Conservation (phyloP, 108 stramenopile species). For the Halocafeteria seosinensis region DNA sequence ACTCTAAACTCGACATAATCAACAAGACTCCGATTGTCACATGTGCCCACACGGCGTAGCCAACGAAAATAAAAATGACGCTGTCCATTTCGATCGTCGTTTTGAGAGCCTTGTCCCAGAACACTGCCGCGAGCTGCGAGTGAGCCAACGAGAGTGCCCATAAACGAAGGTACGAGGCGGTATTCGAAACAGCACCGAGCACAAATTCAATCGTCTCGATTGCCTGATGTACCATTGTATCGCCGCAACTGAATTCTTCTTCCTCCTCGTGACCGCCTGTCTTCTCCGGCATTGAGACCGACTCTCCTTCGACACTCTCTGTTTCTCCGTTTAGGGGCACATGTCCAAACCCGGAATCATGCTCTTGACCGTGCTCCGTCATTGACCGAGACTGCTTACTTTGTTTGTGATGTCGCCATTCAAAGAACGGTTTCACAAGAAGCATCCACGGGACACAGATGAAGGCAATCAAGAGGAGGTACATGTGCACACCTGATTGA, state of each 20-base stretch:
- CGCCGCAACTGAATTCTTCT: slow-evolving; percentile 41
- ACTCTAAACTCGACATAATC: slow-evolving; percentile 96
- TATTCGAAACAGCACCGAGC: slow-evolving; percentile 93
- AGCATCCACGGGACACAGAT: slow-evolving; percentile 73
- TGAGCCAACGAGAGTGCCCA: slow-evolving; percentile 96
- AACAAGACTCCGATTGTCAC: slow-evolving; percentile 84
- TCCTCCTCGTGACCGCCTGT: background rate
- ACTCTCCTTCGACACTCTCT: background rate
- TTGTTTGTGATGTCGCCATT: background rate
- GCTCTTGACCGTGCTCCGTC: background rate
- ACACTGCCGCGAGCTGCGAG: slow-evolving; percentile 87
- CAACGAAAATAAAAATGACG: slow-evolving; percentile 69
- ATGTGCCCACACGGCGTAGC: slow-evolving; percentile 82
- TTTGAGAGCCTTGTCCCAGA: slow-evolving; percentile 93
- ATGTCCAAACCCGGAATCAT: no score
- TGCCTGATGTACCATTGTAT: slow-evolving; percentile 77
- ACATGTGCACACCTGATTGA: slow-evolving; percentile 60
- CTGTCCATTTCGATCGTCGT: slow-evolving; percentile 61
- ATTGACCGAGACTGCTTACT: background rate
- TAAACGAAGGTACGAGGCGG: slow-evolving; percentile 93
- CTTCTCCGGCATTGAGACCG: slow-evolving; percentile 5
- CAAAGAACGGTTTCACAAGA: slow-evolving; percentile 55
- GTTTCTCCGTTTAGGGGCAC: no score
- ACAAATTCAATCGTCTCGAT: slow-evolving; percentile 99
- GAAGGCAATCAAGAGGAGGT: slow-evolving; percentile 69